Conservation (phyloP, 2,329 filamentous ascomycete genomes). For the Dactylellina sp. region DNA sequence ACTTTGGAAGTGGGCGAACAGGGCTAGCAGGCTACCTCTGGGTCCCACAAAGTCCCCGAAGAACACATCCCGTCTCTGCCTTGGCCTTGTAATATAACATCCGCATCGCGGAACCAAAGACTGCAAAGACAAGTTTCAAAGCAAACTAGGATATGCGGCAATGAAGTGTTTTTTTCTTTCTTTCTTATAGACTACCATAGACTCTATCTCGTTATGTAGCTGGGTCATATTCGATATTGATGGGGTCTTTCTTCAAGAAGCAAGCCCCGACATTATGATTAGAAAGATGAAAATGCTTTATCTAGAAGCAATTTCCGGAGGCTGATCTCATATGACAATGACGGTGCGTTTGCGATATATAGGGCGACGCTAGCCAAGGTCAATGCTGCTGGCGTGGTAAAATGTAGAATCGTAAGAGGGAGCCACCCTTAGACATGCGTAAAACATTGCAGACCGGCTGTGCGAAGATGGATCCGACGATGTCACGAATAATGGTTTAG, state of each 20-base stretch:
- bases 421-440: not conserved
- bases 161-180: no score
- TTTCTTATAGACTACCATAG: no score
- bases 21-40: no score
- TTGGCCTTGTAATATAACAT: constrained; percentile 31
- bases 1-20: not conserved
- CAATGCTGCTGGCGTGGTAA: not conserved
- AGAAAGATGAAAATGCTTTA: not conserved
- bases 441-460: constrained; percentile 6
- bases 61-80: constrained; percentile 49
- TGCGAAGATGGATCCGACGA: no score
- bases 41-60: constrained; percentile 37
- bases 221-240: no score
- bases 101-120: constrained; percentile 33
- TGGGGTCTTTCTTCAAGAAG: no score
- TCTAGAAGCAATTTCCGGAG: no score
- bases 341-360: not conserved
- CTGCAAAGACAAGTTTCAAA: constrained; percentile 29
- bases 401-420: not conserved
- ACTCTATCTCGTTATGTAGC: no score
- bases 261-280: no score
- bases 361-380: not conserved
- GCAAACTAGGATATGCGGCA: no score
- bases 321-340: not conserved
- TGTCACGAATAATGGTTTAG: not conserved